A percentile compares a stretch with the other conserved stretches of the same genome.
These are phyloP conservation scores for Cynanchum wilfordii DNA, from an alignment of 257 asterid genomes.

Conservation along the genomic window DNA sequence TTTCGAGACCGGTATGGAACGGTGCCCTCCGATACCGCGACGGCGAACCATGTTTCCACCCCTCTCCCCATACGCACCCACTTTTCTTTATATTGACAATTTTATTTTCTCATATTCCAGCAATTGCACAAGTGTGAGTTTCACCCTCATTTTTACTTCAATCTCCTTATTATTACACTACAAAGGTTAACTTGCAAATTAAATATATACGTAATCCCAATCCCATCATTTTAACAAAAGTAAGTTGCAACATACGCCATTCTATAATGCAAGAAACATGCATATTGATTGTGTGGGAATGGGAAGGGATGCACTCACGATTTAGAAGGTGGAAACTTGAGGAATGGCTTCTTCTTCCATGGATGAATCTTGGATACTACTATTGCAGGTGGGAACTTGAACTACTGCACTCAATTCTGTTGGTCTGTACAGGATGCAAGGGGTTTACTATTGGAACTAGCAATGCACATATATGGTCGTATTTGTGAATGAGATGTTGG, in stretches of 20 bases:
- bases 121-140: constrained; percentile 91
- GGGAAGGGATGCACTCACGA: constrained; percentile 35
- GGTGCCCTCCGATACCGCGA: too few species aligned
- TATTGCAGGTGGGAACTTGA: constrained; percentile 42
- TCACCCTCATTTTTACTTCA: constrained; percentile 10
- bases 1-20: too few species aligned
- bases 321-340: not conserved
- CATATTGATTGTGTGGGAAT: constrained; percentile 16
- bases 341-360: constrained; percentile 17
- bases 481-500: not conserved
- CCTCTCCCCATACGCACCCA: not conserved
- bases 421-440: not conserved
- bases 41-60: not conserved
- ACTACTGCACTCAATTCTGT: constrained; percentile 6
- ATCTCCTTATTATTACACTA: not conserved
- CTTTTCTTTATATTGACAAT: constrained; percentile 3
- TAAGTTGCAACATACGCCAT: not conserved
- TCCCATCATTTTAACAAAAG: not conserved
- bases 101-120: constrained; percentile 37
- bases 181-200: not conserved
- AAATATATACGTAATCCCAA: not conserved
- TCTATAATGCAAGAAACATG: not conserved
- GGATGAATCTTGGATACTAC: constrained; percentile 39
- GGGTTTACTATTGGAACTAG: constrained; percentile 3
- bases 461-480: not conserved